Evolutionary conservation across 1,284 basidiomycete species (phyloP).

Genomic region (Ustilago hordei): DNA sequence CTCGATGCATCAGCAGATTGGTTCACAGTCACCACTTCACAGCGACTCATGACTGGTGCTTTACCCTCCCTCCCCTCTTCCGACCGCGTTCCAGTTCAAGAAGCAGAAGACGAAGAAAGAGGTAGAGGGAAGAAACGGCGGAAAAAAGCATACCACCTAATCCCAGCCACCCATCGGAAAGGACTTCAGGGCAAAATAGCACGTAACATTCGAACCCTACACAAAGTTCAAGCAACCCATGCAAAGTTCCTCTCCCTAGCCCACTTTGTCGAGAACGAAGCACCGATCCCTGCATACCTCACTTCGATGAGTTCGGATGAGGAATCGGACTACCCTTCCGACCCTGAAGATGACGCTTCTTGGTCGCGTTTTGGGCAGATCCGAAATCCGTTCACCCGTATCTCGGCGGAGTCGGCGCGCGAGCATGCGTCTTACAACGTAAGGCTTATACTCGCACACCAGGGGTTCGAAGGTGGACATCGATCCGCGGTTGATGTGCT

Average conservation of each 20-base stretch:
- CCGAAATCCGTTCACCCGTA: slow-evolving; percentile 26
- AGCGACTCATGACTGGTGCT: slow-evolving; percentile 47
- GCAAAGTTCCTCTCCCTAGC: slow-evolving; percentile 60
- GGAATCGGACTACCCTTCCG: slow-evolving; percentile 57
- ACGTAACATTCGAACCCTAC: slow-evolving; percentile 61
- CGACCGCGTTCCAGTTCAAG: neutral
- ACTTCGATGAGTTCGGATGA: slow-evolving; percentile 59
- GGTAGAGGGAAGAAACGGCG: slow-evolving; percentile 19
- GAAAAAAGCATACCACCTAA: slow-evolving; percentile 35
- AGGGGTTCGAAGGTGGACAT: slow-evolving; percentile 62
- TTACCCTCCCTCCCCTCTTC: slow-evolving; percentile 49
- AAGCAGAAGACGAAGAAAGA: neutral
- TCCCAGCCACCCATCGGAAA: slow-evolving; percentile 45
- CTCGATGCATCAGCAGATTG: slow-evolving; percentile 44
- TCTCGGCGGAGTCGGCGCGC: slow-evolving; percentile 42
- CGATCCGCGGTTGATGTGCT: slow-evolving; percentile 80
- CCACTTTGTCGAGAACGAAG: slow-evolving; percentile 60
- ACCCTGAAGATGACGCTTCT: slow-evolving; percentile 31
- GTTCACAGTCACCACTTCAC: slow-evolving; percentile 57
- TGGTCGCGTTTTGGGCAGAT: neutral
- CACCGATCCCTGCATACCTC: slow-evolving; percentile 62
- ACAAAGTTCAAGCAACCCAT: slow-evolving; percentile 62
- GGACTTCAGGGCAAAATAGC: slow-evolving; percentile 56
- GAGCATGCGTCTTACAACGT: slow-evolving; percentile 53
- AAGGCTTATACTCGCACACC: slow-evolving; percentile 60